Evolutionary conservation across 768 basidiomycete species (phyloP), one percentile per base, ranked within the genome.

Genomic region (Psilocybe azurescens): DNA sequence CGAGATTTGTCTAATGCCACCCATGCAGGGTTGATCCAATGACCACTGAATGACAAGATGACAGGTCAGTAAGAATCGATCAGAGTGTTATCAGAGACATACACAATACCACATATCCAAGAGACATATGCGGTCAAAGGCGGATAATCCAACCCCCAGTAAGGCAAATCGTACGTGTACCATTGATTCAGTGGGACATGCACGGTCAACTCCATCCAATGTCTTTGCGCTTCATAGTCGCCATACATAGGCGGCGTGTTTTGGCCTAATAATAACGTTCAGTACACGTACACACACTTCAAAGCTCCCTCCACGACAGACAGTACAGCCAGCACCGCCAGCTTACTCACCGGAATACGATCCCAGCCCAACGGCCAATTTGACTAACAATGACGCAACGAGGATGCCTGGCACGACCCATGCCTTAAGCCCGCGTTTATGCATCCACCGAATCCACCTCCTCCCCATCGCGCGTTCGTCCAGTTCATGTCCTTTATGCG

Each of bases 111-210:
- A 71, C 89, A 94, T 53, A 92, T 33, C 90, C 90, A 96, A 14
- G 93, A 94, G 32, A 89, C 80, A 69, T 96, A 97, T 2, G 94
- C 96, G 2, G 95, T 97, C 63, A 97, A 69, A 3, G 95, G 95
- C 3, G 95, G 95, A 77, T 98, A 98, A 75, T 98, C 96, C 54
- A 98, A 81, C 0, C 94, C 94, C 96, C 96, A 98, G 70, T 97
- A 97, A 38, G 86, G 85, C 32, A 93, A 80, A 69, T 97, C 93
- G 73, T 95, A 93, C 1, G 77, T 87, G 74, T 98, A 98, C 96
- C 96, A 98, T 63, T 89, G 76, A 13, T 76, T 77, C 18, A 86
- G 68, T 0, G 95, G 92, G 0, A 94, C 78, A 70, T 95, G 90
- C 28, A 88, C 74, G 2, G 93, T 94, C 41, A 97, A 72, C 68